Evolutionary conservation across 495 filamentous ascomycete genomes (phyloP), one percentile per base, ranked within the genome.

Genomic region (Physcia stellaris): DNA sequence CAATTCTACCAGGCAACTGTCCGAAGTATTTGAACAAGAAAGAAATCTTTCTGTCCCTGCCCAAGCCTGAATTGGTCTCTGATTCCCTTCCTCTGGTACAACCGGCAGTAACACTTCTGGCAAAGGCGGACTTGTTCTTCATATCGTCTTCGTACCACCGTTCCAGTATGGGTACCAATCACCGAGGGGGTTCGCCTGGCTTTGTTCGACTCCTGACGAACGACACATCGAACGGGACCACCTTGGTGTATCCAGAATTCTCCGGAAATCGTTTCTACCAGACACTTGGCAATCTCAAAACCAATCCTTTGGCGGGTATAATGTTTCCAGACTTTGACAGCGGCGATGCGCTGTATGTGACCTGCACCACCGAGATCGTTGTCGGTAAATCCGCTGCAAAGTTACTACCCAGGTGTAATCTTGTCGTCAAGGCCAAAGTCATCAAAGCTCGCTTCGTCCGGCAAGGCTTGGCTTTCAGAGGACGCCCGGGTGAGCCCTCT

Each of bases 21-120:
- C 84, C 84, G 0, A 92, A 88, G 59, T 88, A 92, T 45, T 45
- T 90, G 16, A 87, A 85, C 57, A 70, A 69, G 43, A 84, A 80
- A 51, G 61, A 63, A 18, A 73, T 86, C 28, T 37, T 62, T 4
- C 67, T 72, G 2, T 63, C 67, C 23, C 38, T 64, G 1, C 66
- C 74, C 13, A 42, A 53, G 3, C 75, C 80, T 6, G 57, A 53
- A 22, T 57, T 79, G 13, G 46, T 73, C 2, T 69, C 67, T 13
- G 56, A 63, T 24, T 61, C 65, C 4, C 49, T 54, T 15, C 48
- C 61, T 22, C 42, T 75, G 1, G 37, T 51, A 12, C 45, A 52
- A 17, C 56, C 60, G 29, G 79, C 80, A 9, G 34, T 83, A 6
- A 51, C 61, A 4, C 52, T 88, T 4, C 54, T 93, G 10, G 54